Evolutionary conservation across 140 eudicot genomes (phyloP).

Genomic region (Ambrosia hybrid): DNA sequence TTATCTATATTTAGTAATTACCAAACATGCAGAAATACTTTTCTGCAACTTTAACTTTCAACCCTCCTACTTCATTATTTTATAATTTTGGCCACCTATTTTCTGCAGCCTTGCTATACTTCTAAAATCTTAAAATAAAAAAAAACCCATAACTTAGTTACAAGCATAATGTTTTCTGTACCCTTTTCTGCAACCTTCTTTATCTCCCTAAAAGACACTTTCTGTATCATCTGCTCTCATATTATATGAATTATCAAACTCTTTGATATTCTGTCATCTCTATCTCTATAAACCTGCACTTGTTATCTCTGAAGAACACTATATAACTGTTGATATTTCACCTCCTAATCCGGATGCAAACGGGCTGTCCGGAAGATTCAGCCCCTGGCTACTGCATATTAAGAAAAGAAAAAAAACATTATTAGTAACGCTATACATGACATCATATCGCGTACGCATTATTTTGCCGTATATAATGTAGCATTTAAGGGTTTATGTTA

Average conservation of each 20-base stretch:
- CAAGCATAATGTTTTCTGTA: conserved; percentile 22
- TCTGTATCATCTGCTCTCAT: conserved; percentile 21
- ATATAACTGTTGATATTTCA: conserved; percentile 59
- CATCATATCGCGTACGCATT: no score
- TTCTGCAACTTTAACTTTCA: conserved; percentile 8
- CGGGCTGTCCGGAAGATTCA: conserved; percentile 82
- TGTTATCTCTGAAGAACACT: conserved; percentile 32
- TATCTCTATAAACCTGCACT: conserved; percentile 40
- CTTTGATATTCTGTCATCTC: conserved; percentile 31
- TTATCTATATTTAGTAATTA: conserved; percentile 23
- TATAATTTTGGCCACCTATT: conserved; percentile 25
- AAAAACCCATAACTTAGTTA: conserved; percentile 16
- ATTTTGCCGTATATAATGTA: no score
- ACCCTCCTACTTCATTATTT: conserved; percentile 16
- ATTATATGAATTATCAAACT: conserved; percentile 25
- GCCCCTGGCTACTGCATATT: conserved; percentile 51
- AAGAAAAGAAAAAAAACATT: background rate
- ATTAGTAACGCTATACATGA: no score
- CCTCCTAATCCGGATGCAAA: conserved; percentile 59
- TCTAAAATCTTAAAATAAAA: conserved; percentile 10
- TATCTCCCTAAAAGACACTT: conserved; percentile 31
- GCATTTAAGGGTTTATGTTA: no score
- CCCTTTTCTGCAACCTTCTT: conserved; percentile 33
- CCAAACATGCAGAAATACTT: conserved; percentile 24
- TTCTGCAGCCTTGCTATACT: conserved; percentile 23